A percentile compares a stretch with the other conserved stretches of the same genome.
These are phyloP conservation scores for Yarrowia porcina DNA, from an alignment of 805 yeast genomes.

Conservation along the genomic window DNA sequence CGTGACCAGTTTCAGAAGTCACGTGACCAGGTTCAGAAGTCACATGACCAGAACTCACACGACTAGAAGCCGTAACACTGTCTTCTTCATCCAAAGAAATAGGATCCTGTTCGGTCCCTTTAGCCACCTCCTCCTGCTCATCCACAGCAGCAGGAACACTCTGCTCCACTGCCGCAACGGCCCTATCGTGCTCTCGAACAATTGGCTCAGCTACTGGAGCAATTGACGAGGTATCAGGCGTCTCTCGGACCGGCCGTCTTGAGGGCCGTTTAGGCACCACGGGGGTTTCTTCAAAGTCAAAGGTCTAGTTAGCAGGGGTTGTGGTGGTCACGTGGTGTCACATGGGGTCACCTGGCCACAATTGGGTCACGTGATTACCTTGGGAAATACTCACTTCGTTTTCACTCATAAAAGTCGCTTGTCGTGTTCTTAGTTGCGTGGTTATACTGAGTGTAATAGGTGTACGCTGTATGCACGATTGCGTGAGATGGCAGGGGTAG, in stretches of 20 bases:
- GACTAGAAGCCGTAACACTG: not conserved
- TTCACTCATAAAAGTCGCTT: no score
- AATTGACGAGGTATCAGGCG: not conserved
- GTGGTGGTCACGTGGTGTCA: no score
- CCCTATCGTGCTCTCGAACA: not conserved
- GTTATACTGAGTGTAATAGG: no score
- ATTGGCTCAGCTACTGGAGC: not conserved
- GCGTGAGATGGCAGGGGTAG: not conserved
- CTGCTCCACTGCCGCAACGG: not conserved
- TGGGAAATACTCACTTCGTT: not conserved
- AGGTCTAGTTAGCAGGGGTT: conserved; percentile 15
- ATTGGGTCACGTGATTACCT: no score
- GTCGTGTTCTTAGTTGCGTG: no score
- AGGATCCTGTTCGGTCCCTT: not conserved
- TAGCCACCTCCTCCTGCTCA: not conserved
- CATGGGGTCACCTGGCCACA: no score
- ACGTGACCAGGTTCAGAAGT: no score
- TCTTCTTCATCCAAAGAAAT: not conserved
- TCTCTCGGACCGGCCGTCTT: not conserved
- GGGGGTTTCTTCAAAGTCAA: conserved; percentile 15
- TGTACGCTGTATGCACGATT: not conserved
- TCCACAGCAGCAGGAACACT: not conserved
- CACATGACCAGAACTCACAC: no score
- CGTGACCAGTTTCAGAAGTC: no score
- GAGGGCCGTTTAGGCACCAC: not conserved